Evolutionary conservation across 306 rosid species (phyloP).

Genomic region (Geum urbanum): DNA sequence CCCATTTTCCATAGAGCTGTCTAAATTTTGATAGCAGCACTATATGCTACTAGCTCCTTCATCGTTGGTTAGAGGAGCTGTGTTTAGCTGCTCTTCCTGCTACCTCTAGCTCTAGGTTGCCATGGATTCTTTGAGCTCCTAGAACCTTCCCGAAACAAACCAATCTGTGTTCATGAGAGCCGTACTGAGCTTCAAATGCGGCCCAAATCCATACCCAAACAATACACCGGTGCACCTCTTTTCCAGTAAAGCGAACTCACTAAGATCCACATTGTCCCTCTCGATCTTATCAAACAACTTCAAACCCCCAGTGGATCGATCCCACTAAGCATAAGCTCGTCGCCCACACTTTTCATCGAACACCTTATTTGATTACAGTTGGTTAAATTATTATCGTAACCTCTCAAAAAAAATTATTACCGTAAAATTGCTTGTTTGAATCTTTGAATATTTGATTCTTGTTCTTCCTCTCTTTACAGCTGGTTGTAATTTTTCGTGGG

Average conservation of each 20-base stretch:
- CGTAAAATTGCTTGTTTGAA: neutral
- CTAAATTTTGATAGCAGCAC: constrained; percentile 23
- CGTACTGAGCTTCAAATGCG: constrained; percentile 9
- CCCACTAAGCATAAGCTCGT: constrained; percentile 25
- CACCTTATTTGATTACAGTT: neutral
- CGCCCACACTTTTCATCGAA: constrained; percentile 30
- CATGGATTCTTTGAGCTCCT: constrained; percentile 28
- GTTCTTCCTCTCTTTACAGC: neutral
- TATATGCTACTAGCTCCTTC: constrained; percentile 14
- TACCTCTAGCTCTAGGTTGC: constrained; percentile 21
- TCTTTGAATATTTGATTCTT: neutral
- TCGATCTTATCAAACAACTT: constrained; percentile 16
- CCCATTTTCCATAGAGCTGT: constrained; percentile 29
- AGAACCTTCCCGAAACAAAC: constrained; percentile 22
- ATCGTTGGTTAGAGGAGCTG: constrained; percentile 17
- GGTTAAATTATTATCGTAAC: constrained; percentile 10
- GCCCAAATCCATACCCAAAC: constrained; percentile 16
- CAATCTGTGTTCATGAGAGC: neutral
- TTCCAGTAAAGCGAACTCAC: constrained; percentile 23
- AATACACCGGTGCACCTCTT: constrained; percentile 17
- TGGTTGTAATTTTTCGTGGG: neutral
- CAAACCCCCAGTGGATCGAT: constrained; percentile 16
- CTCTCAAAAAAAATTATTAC: no score
- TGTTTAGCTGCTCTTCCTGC: constrained; percentile 28
- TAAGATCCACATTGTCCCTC: constrained; percentile 8